Evolutionary conservation across 352 stramenopile species (phyloP).

Genomic region (Globisporangium okanoganense): DNA sequence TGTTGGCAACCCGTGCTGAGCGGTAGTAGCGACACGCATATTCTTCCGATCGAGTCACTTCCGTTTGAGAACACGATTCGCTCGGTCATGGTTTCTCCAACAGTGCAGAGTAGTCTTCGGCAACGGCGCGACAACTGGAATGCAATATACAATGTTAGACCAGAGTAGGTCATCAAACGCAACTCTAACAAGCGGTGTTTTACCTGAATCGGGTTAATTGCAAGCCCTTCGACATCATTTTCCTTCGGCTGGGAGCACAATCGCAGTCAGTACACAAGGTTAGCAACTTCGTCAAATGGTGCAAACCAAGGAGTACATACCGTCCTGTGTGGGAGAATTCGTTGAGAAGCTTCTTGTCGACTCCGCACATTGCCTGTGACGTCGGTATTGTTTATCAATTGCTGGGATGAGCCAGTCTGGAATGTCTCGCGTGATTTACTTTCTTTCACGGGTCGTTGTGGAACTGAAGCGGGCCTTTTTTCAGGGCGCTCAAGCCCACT

Average conservation of each 20-base stretch:
- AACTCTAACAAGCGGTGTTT: background rate
- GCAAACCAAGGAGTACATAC: background rate
- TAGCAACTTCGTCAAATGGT: background rate
- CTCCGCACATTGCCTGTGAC: background rate
- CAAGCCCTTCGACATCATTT: constrained; percentile 1
- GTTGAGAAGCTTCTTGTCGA: background rate
- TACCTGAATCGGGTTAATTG: constrained; percentile 19
- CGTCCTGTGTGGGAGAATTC: constrained; percentile 2
- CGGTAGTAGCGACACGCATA: constrained; percentile 77
- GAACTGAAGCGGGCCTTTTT: background rate
- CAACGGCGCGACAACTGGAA: constrained; percentile 53
- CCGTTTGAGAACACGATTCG: constrained; percentile 76
- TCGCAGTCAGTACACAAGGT: background rate
- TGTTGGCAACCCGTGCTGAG: constrained; percentile 82
- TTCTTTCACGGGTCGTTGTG: background rate
- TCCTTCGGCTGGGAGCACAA: constrained; percentile 5
- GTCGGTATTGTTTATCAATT: background rate
- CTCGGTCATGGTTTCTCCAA: constrained; percentile 70
- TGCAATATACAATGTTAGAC: background rate
- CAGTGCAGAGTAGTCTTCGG: constrained; percentile 61
- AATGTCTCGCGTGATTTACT: background rate
- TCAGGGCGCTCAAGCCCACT: background rate
- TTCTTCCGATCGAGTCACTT: constrained; percentile 44
- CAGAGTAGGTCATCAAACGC: background rate
- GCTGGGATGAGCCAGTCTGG: background rate